Base-by-base conservation (phyloP, 1,139 yeast species). In the Candida albicans region DNA sequence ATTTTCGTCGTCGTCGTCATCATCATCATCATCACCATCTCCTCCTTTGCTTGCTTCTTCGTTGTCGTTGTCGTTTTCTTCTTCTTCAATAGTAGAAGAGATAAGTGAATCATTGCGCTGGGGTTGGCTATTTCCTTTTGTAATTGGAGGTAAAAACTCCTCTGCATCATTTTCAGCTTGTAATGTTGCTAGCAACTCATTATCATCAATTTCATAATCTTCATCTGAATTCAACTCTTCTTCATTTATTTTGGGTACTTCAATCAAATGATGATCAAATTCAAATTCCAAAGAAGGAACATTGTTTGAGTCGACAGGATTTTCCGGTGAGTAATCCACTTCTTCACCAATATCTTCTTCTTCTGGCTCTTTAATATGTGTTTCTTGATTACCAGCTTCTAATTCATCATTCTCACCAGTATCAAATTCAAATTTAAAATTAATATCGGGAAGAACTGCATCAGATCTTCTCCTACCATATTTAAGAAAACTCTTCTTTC, bases 341-440 rank as follows among this genome's bases (percentile, higher is more conserved):
- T 80, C 89, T 59, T 84, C 91, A 13, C 90, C 91, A 18, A 84
- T 70, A 64, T 84, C 91, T 59, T 85, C 91, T 46, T 80, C 76
- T 40, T 57, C 51, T 8, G 26, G 35, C 14, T 29, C 25, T 8
- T 18, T 30, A 13, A 13, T 15, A 6, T 11, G 18, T 5, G 29
- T 57, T 55, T 54, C 9, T 56, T 59, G 39, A 57, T 56, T 25
- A 38, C 59, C 65, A 32, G 41, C 50, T 8, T 40, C 49, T 12
- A 44, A 49, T 18, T 39, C 47, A 13, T 55, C 61, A 7, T 50
- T 55, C 18, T 55, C 61, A 8, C 30, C 18, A 22, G 3, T 76
- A 46, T 68, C 79, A 55, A 81, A 81, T 45, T 80, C 82, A 52
- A 82, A 81, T 26, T 75, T 72, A 58, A 82, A 79, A 52, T 81